These are phyloP conservation scores for Camellia lanceoleosa DNA, from an alignment of 148 eudicot genomes.

Conservation along the genomic window DNA sequence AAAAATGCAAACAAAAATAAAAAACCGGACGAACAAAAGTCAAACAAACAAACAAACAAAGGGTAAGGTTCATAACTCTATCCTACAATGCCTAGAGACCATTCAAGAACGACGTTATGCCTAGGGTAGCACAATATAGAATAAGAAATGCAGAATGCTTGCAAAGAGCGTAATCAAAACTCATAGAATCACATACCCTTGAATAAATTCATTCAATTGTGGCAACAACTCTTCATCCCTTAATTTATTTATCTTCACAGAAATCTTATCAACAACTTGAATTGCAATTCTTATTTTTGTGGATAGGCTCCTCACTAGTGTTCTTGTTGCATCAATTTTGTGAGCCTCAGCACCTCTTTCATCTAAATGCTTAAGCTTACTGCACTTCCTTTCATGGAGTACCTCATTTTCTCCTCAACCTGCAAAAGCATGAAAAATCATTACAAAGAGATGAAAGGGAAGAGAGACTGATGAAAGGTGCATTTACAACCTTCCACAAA, in stretches of 20 bases:
- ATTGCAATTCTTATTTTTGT: conserved; percentile 90
- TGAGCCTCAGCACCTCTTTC: conserved; percentile 84
- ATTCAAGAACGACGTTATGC: not conserved
- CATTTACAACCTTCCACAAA: not conserved
- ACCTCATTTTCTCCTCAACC: conserved; percentile 97
- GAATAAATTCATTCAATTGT: conserved; percentile 65
- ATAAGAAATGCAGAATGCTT: not conserved
- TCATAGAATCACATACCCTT: conserved; percentile 56
- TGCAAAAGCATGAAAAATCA: conserved; percentile 26
- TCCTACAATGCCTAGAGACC: not conserved
- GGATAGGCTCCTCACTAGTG: conserved; percentile 64
- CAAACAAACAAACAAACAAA: not conserved
- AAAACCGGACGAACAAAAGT: not conserved
- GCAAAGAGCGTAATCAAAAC: not conserved
- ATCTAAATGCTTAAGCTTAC: conserved; percentile 56
- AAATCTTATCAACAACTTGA: conserved; percentile 84
- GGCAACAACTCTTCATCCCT: conserved; percentile 98
- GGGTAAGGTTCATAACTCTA: not conserved
- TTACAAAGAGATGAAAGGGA: not conserved
- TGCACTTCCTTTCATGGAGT: conserved; percentile 62
- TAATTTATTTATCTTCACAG: conserved; percentile 72
- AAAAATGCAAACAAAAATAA: not conserved
- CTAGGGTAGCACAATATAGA: not conserved
- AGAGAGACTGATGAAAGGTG: not conserved
- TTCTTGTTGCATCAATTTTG: conserved; percentile 66